Evolutionary conservation across 495 filamentous ascomycete genomes (phyloP), one percentile per base, ranked within the genome.

Genomic region (Hypoxylon fragiforme): DNA sequence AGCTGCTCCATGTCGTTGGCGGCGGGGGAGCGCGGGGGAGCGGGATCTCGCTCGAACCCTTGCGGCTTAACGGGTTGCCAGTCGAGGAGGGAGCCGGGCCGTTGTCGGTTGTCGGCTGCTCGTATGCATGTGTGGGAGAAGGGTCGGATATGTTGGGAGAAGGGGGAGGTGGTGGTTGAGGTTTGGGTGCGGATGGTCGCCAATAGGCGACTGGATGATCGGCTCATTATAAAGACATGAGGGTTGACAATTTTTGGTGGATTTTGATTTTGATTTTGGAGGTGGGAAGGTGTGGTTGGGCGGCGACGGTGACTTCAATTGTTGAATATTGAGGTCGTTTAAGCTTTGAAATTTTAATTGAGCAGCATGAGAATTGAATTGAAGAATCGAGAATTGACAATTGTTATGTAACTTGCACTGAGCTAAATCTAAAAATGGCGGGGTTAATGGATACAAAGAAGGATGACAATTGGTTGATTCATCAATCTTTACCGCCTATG

Each of bases 141-240:
- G 31, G 69, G 46, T 11, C 77, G 71, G 41, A 68, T 44, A 55
- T 63, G 54, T 50, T 53, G 64, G 12, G 60, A 55, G 5, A 55
- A 50, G 35, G 44, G 53, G 1, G 70, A 40, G 31, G 60, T 67
- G 13, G 62, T 60, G 53, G n/a, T n/a, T n/a, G n/a, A n/a, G n/a
- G n/a, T n/a, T n/a, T n/a, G n/a, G n/a, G n/a, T n/a, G n/a, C 74
- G 65, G 50, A 62, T 66, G 44, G 68, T 71, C 68, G 70, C 75
- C 70, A 78, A 38, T 14, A 79, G 70, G 62, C 77, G 77, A 62
- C 67, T 64, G 49, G 71, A 56, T 44, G 71, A 65, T 46, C 66
- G 67, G 52, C 67, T 77, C 78, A 81, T 81, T 32, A 55, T 55
- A 57, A 52, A 48, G n/a, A 31, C 62, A 68, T 63, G 3, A 42